Evolutionary conservation across 768 basidiomycete species (phyloP).

Genomic region (Mrakia hoshinonis): DNA sequence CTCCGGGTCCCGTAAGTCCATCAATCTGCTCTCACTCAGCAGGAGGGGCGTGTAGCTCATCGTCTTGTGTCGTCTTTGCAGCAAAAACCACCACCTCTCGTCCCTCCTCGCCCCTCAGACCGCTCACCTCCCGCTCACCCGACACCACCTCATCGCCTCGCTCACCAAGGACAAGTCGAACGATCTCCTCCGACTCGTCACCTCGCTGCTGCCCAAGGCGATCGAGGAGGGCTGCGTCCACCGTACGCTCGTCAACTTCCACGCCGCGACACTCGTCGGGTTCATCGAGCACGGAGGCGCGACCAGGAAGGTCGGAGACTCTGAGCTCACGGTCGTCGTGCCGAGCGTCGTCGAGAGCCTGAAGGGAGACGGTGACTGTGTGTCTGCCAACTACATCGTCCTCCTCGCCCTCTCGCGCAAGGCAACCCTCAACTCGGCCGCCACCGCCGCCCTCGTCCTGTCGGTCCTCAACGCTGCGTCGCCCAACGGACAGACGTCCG

Average conservation of each 20-base stretch:
- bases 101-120: constrained; percentile 70
- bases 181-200: constrained; percentile 61
- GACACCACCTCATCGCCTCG: constrained; percentile 61
- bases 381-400: constrained; percentile 65
- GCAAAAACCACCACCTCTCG: constrained; percentile 42
- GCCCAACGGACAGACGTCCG: neutral
- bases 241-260: constrained; percentile 70
- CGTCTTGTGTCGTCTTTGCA: neutral
- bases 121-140: constrained; percentile 63
- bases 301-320: constrained; percentile 54
- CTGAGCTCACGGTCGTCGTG: constrained; percentile 31
- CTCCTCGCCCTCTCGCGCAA: constrained; percentile 62
- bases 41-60: neutral
- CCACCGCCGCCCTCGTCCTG: constrained; percentile 46
- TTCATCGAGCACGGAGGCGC: constrained; percentile 52
- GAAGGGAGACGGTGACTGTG: constrained; percentile 21
- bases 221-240: constrained; percentile 46
- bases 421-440: constrained; percentile 52
- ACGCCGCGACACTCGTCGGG: constrained; percentile 67
- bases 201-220: constrained; percentile 53
- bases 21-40: constrained; percentile 34
- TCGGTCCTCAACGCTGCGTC: constrained; percentile 17
- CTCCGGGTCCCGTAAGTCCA: constrained; percentile 59
- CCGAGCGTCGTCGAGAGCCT: constrained; percentile 34
- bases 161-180: constrained; percentile 40